Evolutionary conservation across 169 alveolate genomes (phyloP).

Genomic region (Plasmodium inui): DNA sequence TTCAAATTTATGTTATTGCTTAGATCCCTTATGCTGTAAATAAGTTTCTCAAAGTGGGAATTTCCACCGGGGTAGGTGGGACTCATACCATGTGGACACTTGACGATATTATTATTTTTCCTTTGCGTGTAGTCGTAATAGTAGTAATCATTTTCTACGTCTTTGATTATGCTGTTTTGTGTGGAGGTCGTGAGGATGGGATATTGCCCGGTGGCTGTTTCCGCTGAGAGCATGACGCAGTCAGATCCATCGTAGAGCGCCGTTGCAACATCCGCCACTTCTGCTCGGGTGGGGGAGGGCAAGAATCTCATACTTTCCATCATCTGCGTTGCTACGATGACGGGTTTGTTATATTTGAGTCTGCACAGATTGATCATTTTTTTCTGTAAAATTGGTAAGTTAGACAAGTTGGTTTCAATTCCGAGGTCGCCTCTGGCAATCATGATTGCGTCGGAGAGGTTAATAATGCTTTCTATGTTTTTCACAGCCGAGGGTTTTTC

Average conservation of each 20-base stretch:
- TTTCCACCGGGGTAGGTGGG: not conserved
- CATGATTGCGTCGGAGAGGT: constrained; percentile 96
- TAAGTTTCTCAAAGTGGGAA: constrained; percentile 61
- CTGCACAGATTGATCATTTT: constrained; percentile 86
- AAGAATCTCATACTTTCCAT: constrained; percentile 95
- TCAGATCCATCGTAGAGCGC: constrained; percentile 98
- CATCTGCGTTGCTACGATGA: constrained; percentile 98
- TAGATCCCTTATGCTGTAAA: constrained; percentile 69
- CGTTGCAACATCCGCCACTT: constrained; percentile 97
- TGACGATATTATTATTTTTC: constrained; percentile 47
- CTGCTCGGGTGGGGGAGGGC: constrained; percentile 98
- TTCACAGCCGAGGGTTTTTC: constrained; percentile 95
- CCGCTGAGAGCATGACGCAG: constrained; percentile 94
- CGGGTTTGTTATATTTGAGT: constrained; percentile 93
- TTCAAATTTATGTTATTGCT: constrained; percentile 72
- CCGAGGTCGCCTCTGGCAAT: constrained; percentile 99
- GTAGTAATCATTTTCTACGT: constrained; percentile 81
- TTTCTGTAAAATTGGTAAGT: constrained; percentile 93
- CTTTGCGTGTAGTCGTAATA: constrained; percentile 76
- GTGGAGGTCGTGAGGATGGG: constrained; percentile 83
- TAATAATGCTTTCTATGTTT: constrained; percentile 92
- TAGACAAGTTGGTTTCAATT: constrained; percentile 95
- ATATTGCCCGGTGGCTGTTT: constrained; percentile 88
- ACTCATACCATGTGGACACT: not conserved
- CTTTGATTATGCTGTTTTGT: constrained; percentile 80